Evolutionary conservation across 768 basidiomycete species (phyloP), one percentile per base, ranked within the genome.

Genomic region (Phylloporus scabripes): DNA sequence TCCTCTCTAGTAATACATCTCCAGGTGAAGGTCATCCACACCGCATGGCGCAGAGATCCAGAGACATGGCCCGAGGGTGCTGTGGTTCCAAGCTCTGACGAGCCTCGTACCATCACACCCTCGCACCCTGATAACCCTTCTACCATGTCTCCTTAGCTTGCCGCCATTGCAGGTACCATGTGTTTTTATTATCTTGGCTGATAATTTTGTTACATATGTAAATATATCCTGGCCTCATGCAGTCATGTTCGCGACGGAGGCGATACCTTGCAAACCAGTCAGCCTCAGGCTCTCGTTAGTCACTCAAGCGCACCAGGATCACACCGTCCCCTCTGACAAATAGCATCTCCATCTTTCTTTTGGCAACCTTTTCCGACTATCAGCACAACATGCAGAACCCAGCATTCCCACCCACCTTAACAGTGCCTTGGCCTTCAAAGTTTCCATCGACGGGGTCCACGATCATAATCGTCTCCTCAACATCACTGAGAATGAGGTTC

Each of bases 301-400:
- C 45, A 18, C 31, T 17, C 11, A 38, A 21, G 74, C 83, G 53
- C 54, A 96, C 95, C 65, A 98, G 72, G 55, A 98, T 97, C 17
- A 98, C 95, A 48, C 95, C 92, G 65, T 97, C 95, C 44, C 95
- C 95, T 66, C 96, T 76, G 1, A 99, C 94, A 61, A 97, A 99
- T 36, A 99, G 75, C 95, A 99, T 98, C 45, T 95, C 92, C 78
- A 94, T 83, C 67, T 90, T 92, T 60, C 95, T 77, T 70, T 92
- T 93, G 50, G 89, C 91, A 18, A 92, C 81, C 93, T 95, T 61
- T 34, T 36, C 46, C 8, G 8, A 15, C 44, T 23, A 20, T 60
- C 39, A 51, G 45, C 32, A 29, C 21, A 18, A 4, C 49, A 7
- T 28, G 21, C 28, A 26, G 18, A 23, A n/a, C 39, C 31, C 18